Conservation (phyloP, 345 rosid species). For the Eucalyptus tenuipes region DNA sequence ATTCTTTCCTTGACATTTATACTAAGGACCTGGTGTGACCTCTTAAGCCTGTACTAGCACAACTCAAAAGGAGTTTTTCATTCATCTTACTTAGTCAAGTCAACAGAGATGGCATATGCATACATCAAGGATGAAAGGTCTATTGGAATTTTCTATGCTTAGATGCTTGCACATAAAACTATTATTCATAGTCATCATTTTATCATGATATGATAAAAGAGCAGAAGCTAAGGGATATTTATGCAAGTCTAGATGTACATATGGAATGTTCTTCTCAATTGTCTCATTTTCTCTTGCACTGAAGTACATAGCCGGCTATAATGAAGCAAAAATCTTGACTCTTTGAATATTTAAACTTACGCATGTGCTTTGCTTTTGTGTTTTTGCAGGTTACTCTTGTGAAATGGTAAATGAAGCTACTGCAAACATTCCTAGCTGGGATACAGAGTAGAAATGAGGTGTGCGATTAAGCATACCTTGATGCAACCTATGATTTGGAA, state of each 20-base stretch:
- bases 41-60: background rate
- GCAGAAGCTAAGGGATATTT: background rate
- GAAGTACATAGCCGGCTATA: background rate
- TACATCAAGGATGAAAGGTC: background rate
- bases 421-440: conserved; percentile 3
- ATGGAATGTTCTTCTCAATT: background rate
- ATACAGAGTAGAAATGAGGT: background rate
- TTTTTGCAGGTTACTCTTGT: conserved; percentile 7
- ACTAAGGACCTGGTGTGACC: background rate
- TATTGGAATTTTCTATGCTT: background rate
- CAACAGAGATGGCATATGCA: background rate
- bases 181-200: background rate
- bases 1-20: background rate
- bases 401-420: conserved; percentile 6
- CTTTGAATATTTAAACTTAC: background rate
- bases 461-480: background rate
- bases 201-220: background rate
- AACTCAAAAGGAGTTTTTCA: background rate
- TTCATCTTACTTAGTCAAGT: background rate
- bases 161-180: background rate
- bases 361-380: background rate
- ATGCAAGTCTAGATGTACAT: background rate
- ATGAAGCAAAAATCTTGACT: background rate
- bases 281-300: background rate
- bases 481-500: background rate